Conservation (phyloP, 495 filamentous ascomycete species). For the Durotheca rogersii region DNA sequence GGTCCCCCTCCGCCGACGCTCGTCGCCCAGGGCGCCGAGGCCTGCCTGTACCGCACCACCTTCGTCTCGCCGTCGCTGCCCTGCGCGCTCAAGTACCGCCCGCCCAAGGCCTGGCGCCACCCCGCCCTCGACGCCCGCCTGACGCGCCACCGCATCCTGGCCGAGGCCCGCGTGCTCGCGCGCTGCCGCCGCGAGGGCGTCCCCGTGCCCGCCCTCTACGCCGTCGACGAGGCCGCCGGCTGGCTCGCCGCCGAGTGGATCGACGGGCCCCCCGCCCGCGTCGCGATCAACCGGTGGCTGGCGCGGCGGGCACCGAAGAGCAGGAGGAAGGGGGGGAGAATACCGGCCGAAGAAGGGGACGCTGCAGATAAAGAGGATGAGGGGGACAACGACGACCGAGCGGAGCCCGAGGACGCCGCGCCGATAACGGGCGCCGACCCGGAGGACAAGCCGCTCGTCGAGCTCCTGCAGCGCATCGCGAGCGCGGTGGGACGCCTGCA, state of each 20-base stretch:
- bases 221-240: conserved; percentile 68
- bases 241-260: conserved; percentile 95
- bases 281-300: conserved; percentile 67
- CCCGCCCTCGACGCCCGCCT: conserved; percentile 84
- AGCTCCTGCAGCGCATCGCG: conserved; percentile 72
- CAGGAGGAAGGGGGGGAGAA: conserved; percentile 9
- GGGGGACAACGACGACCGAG: background rate
- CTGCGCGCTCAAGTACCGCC: conserved; percentile 89
- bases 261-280: conserved; percentile 66
- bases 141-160: conserved; percentile 79
- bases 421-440: conserved; percentile 36
- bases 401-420: conserved; percentile 44
- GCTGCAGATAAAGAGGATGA: background rate
- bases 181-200: conserved; percentile 76
- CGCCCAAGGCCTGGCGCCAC: conserved; percentile 89
- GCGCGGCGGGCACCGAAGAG: conserved; percentile 33
- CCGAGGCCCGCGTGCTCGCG: conserved; percentile 81
- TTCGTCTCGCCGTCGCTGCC: conserved; percentile 69
- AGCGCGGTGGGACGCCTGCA: conserved; percentile 76
- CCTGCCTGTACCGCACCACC: conserved; percentile 83
- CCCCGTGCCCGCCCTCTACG: conserved; percentile 73
- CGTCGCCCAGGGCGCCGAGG: conserved; percentile 92
- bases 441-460: conserved; percentile 40
- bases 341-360: conserved; percentile 9
- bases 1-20: conserved; percentile 56